Base-by-base conservation (phyloP, 176 grass and related monocot species). In the Juncus inflexus region DNA sequence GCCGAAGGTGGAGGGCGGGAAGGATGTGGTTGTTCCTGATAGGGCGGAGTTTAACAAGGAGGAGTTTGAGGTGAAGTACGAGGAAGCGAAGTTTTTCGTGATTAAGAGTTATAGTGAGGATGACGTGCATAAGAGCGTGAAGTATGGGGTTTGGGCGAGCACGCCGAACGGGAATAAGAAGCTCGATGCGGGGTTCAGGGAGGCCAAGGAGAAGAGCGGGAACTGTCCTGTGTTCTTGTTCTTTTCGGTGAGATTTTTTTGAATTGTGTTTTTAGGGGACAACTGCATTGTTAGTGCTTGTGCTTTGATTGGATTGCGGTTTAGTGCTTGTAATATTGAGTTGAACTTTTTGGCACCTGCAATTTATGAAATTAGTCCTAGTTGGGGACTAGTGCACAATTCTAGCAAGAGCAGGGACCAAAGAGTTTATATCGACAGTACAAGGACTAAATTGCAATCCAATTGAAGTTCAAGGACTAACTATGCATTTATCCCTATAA, bases 111-210 rank as follows among this genome's bases (percentile, higher is more conserved):
- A 96, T 60, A 91, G 87, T 2, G 87, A 96, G 87, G 91, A 91
- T 83, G 91, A 96, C 83, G 82, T 96, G 55, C 91, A 96, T 73
- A 96, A 91, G 74, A 96, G 91, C 72, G 87, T 96, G 57, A 91
- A 96, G 78, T 91, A 96, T 52, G 83, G 88, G 70, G 87, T 88
- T 3, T 91, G 91, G 91, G 79, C 91, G 49, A 96, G 91, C 75
- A 96, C 91, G 39, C 91, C 87, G 58, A 96, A 96, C 71, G 91
- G 91, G 66, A 96, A 91, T 80, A 96, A 91, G 91, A 96, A 96
- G 63, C 63, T 96, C 56, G 86, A 96, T 91, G 79, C 79, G 76
- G 91, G 79, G 53, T 91, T 83, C 53, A 80, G 43, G 54, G 87
- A 96, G 65, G 82, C 91, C 49, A 84, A 86, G 61, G 91, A 83